These are phyloP conservation scores for Physcia stellaris DNA, from an alignment of 495 filamentous ascomycete species.

Conservation along the genomic window DNA sequence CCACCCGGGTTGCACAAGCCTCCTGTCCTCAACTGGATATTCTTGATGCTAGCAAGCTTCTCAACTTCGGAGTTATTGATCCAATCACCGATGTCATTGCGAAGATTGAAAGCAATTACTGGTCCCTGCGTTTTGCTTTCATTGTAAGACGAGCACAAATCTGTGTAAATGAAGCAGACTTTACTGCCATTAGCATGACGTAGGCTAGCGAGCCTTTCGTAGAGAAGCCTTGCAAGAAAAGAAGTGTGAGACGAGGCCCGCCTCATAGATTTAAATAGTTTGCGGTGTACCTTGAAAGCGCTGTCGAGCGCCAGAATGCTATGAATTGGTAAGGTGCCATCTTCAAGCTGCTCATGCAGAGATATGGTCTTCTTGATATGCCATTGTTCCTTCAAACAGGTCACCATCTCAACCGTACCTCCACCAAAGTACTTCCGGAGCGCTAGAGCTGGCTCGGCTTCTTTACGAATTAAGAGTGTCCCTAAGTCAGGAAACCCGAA, in stretches of 20 bases:
- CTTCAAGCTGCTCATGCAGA: constrained; percentile 57
- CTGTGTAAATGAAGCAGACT: constrained; percentile 49
- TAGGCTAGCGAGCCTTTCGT: constrained; percentile 35
- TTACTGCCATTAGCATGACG: constrained; percentile 43
- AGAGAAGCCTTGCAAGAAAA: constrained; percentile 37
- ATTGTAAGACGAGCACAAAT: constrained; percentile 32
- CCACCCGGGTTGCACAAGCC: constrained; percentile 50
- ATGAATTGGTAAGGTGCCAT: constrained; percentile 70
- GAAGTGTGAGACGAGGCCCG: constrained; percentile 49
- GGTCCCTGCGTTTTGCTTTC: constrained; percentile 51
- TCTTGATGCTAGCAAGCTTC: constrained; percentile 40
- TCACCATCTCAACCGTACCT: constrained; percentile 84
- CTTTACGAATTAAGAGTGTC: constrained; percentile 69
- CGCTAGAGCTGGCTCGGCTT: constrained; percentile 45
- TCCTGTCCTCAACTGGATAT: constrained; percentile 58
- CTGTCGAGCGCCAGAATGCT: constrained; percentile 57
- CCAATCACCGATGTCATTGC: constrained; percentile 36
- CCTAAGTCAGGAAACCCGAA: constrained; percentile 93
- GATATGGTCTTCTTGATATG: constrained; percentile 43
- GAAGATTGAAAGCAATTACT: constrained; percentile 58
- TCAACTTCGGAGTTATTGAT: constrained; percentile 49
- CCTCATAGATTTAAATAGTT: constrained; percentile 48
- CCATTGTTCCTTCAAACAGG: constrained; percentile 43
- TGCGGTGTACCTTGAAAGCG: constrained; percentile 51
- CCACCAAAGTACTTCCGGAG: constrained; percentile 76